Percentiles rank a stretch among this genome's conserved stretches.
These are phyloP conservation scores for Globisporangium sylvaticum DNA, from an alignment of 352 stramenopile species.

Conservation along the genomic window DNA sequence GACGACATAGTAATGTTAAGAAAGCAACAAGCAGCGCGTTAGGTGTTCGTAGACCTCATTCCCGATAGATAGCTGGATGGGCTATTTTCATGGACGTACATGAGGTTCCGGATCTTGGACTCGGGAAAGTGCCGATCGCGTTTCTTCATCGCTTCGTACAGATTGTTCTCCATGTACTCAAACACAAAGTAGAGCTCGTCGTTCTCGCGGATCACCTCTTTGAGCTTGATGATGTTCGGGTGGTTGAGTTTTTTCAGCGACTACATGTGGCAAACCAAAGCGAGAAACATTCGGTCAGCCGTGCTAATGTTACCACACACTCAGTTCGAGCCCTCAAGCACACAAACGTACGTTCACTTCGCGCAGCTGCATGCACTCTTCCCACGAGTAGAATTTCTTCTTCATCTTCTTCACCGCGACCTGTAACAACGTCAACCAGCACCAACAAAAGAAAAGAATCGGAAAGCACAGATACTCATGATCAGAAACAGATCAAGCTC, in stretches of 20 bases:
- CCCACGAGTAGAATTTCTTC: slow-evolving; percentile 95
- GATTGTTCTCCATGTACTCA: slow-evolving; percentile 98
- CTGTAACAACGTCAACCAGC: slow-evolving; percentile 24
- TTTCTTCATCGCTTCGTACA: slow-evolving; percentile 97
- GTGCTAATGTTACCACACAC: neutral
- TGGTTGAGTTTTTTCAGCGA: slow-evolving; percentile 95
- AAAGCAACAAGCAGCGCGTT: neutral
- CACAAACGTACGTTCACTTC: slow-evolving; percentile 91
- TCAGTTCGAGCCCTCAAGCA: neutral
- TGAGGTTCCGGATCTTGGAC: slow-evolving; percentile 95
- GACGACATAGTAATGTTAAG: neutral
- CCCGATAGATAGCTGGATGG: neutral
- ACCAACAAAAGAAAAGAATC: neutral
- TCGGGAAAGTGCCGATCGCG: slow-evolving; percentile 88
- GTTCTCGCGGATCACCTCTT: slow-evolving; percentile 98
- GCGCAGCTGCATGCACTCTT: slow-evolving; percentile 96
- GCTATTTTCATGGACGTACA: slow-evolving; percentile 47
- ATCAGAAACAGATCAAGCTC: neutral
- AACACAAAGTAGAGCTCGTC: slow-evolving; percentile 98
- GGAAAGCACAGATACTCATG: neutral
- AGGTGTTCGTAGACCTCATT: neutral
- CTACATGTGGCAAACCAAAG: slow-evolving; percentile 23
- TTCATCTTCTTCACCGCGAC: slow-evolving; percentile 98
- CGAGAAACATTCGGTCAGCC: neutral
- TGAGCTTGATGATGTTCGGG: slow-evolving; percentile 97